phyloP scores from a whole-genome alignment of 2,329 filamentous ascomycete species.

The Thelonectria rubi region DNA sequence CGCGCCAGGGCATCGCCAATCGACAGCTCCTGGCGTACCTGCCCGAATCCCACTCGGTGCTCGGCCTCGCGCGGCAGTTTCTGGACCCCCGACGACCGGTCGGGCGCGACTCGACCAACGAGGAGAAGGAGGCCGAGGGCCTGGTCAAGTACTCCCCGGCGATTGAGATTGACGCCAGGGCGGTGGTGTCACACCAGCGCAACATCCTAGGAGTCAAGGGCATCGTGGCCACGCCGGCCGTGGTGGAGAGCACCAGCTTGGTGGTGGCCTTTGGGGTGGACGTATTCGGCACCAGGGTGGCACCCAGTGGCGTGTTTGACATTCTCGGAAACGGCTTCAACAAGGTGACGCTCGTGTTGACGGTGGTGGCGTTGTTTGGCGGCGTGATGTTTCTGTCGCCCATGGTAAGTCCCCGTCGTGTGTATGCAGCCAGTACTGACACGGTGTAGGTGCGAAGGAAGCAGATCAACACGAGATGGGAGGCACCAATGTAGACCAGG shows the following conservation, averaged over 20 bases:
- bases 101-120: constrained; percentile 80
- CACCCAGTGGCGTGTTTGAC: constrained; percentile 92
- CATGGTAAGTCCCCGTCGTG: constrained; percentile 70
- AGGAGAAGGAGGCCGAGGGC: constrained; percentile 82
- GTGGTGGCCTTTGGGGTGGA: constrained; percentile 90
- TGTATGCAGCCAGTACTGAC: constrained; percentile 44
- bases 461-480: constrained; percentile 74
- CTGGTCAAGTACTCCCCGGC: constrained; percentile 78
- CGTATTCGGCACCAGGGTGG: constrained; percentile 84
- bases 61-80: constrained; percentile 79
- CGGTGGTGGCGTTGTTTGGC: constrained; percentile 79
- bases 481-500: constrained; percentile 46
- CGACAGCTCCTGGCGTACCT: constrained; percentile 84
- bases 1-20: constrained; percentile 88
- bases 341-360: constrained; percentile 84
- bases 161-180: constrained; percentile 85
- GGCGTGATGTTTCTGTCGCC: constrained; percentile 84
- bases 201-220: constrained; percentile 79
- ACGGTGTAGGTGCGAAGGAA: constrained; percentile 65
- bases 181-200: constrained; percentile 81
- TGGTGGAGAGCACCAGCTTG: constrained; percentile 91
- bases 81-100: constrained; percentile 89
- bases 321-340: constrained; percentile 93
- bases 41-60: constrained; percentile 75
- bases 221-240: constrained; percentile 78